phyloP scores from a whole-genome alignment of 2,329 filamentous ascomycete species.

The Talaromyces sp. region DNA sequence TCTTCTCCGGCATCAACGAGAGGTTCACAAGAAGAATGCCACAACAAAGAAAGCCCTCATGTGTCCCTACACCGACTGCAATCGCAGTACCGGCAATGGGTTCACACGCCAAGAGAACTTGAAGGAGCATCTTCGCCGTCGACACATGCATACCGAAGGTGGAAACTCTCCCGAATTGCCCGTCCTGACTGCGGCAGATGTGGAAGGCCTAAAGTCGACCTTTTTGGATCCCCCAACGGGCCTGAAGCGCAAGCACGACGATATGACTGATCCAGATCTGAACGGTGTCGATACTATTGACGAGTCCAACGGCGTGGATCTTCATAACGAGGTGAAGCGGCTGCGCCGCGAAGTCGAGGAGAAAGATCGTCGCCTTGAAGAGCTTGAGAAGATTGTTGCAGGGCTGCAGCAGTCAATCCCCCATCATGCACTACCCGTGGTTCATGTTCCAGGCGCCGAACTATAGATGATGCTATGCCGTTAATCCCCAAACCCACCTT shows the following conservation, averaged over 20 bases:
- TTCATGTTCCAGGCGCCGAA: constrained; percentile 13
- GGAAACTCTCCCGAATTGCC: constrained; percentile 30
- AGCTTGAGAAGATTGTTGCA: constrained; percentile 39
- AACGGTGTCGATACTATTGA: constrained; percentile 32
- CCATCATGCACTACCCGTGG: constrained; percentile 22
- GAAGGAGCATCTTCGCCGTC: constrained; percentile 85
- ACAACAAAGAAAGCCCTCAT: constrained; percentile 83
- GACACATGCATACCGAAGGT: constrained; percentile 61
- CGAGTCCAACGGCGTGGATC: constrained; percentile 40
- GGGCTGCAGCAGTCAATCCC: constrained; percentile 38
- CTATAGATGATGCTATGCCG: constrained; percentile 1
- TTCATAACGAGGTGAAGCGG: constrained; percentile 65
- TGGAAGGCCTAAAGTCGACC: constrained; percentile 30
- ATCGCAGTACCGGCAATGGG: constrained; percentile 79
- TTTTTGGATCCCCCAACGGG: constrained; percentile 27
- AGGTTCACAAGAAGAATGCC: constrained; percentile 87
- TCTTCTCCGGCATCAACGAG: constrained; percentile 81
- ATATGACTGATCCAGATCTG: constrained; percentile 18
- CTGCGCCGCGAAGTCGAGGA: constrained; percentile 64
- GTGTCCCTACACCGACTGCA: constrained; percentile 84
- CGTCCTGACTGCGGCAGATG: constrained; percentile 29
- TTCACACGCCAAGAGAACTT: constrained; percentile 94
- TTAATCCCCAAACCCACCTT: background rate
- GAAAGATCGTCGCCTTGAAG: constrained; percentile 43
- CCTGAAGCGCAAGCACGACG: constrained; percentile 32